Percentiles rank a stretch among this genome's conserved stretches.
Evolutionary conservation across 2,329 filamentous ascomycete species (phyloP).

Genomic region (Trichoderma sp.): DNA sequence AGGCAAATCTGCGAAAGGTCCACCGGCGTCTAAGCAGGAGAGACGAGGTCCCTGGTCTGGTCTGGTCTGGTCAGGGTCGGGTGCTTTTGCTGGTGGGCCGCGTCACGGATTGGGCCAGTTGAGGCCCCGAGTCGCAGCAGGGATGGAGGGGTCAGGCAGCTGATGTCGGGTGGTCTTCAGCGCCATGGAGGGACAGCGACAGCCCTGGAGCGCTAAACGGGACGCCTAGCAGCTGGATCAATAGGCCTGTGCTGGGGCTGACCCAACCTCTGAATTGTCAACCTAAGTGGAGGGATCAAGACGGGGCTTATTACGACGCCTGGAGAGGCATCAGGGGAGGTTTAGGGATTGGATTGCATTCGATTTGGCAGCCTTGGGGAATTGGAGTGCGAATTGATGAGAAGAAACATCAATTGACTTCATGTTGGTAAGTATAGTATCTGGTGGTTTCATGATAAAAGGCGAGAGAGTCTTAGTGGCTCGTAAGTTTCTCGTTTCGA

Average conservation of each 20-base stretch:
- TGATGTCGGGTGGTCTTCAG: slow-evolving; percentile 1
- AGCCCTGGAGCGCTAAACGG: slow-evolving; percentile 8
- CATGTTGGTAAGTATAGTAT: too few species aligned
- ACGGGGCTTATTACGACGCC: slow-evolving; percentile 6
- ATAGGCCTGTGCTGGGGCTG: too few species aligned
- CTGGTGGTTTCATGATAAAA: too few species aligned
- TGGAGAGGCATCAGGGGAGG: neutral
- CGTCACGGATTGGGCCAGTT: slow-evolving; percentile 20
- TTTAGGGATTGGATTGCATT: neutral
- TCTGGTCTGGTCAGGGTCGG: neutral
- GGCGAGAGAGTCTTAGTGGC: too few species aligned
- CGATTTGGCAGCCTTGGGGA: neutral
- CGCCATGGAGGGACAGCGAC: neutral
- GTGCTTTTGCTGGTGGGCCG: slow-evolving; percentile 21
- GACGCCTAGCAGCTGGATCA: too few species aligned
- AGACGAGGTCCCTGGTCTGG: slow-evolving; percentile 26
- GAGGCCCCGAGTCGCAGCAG: slow-evolving; percentile 19
- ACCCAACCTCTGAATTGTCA: neutral
- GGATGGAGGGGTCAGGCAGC: neutral
- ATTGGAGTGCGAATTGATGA: neutral
- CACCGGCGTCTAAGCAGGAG: slow-evolving; percentile 25
- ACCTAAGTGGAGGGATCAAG: neutral
- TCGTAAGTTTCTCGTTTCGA: too few species aligned
- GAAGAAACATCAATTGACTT: too few species aligned
- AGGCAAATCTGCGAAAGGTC: slow-evolving; percentile 29